Evolutionary conservation across 2,329 filamentous ascomycete species (phyloP), one percentile per base, ranked within the genome.

Genomic region (Nigrospora sphaerica): DNA sequence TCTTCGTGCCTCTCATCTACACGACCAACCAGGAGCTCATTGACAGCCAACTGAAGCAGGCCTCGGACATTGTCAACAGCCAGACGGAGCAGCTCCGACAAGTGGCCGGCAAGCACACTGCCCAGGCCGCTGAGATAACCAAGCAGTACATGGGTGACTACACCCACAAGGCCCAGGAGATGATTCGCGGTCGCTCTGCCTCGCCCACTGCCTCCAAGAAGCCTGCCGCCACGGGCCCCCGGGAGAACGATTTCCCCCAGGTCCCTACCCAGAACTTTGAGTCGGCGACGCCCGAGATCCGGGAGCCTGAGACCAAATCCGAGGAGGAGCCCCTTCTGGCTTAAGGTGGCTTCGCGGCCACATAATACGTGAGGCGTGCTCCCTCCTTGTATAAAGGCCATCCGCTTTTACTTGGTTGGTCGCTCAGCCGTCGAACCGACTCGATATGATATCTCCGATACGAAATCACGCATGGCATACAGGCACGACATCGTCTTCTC

Each of bases 131-230:
- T 42, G 72, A 78, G 57, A 67, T 81, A 36, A 80, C 81, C 59
- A 85, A 85, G 74, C 76, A 83, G 62, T 83, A 85, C 58, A 74
- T 83, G 57, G 80, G 78, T 36, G 81, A 86, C 60, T 83, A 85
- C 65, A 80, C 80, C 28, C 71, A 74, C 62, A 85, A 85, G 74
- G 81, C 83, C 46, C 81, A 84, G 68, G 71, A 78, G 56, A 70
- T 84, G 61, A 72, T 85, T 54, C 73, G 75, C 48, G 74, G 74
- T 55, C 68, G 67, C 50, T 65, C 67, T 16, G 59, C 67, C 46
- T 68, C 72, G 35, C 66, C 71, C 45, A 67, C 71, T 56, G 57
- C 63, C 52, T 59, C 64, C 42, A 55, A 70, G 45, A 69, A 69
- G 57, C 54, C 68, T 32, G 65, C 57, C 32, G 19, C 13, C 38